phyloP scores from a whole-genome alignment of 345 rosid genomes.

The Litchi chinensis region DNA sequence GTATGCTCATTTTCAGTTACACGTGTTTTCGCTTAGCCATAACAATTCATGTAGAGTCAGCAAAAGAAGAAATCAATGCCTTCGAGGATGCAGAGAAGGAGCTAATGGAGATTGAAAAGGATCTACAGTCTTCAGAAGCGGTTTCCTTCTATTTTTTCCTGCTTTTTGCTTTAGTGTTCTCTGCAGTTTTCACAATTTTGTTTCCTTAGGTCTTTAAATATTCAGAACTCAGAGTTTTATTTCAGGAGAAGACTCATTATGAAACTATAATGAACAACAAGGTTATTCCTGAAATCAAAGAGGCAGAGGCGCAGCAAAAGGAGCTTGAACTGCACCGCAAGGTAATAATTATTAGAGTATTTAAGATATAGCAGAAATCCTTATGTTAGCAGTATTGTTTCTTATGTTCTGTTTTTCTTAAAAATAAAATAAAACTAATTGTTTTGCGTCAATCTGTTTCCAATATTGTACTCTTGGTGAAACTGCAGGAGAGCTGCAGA shows the following conservation, averaged over 20 bases:
- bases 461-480: conserved; percentile 13
- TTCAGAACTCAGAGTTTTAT: conserved; percentile 30
- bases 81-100: conserved; percentile 76
- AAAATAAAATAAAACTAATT: no score
- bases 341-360: conserved; percentile 42
- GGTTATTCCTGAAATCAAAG: conserved; percentile 70
- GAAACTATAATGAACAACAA: conserved; percentile 70
- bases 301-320: conserved; percentile 56
- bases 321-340: conserved; percentile 59
- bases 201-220: conserved; percentile 16
- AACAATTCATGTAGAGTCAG: conserved; percentile 52
- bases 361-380: conserved; percentile 2
- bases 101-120: conserved; percentile 68
- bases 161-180: conserved; percentile 11
- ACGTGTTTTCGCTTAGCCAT: neutral
- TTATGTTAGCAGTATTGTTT: conserved; percentile 7
- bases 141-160: conserved; percentile 35
- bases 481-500: conserved; percentile 65
- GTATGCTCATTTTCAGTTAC: neutral
- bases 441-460: neutral
- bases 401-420: neutral
- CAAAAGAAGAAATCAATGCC: conserved; percentile 71
- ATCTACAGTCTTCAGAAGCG: conserved; percentile 56
- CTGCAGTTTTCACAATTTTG: conserved; percentile 13
- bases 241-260: conserved; percentile 77